Conservation (phyloP, 73 alveolate genomes). For the Paramecium tetraurelia region DNA sequence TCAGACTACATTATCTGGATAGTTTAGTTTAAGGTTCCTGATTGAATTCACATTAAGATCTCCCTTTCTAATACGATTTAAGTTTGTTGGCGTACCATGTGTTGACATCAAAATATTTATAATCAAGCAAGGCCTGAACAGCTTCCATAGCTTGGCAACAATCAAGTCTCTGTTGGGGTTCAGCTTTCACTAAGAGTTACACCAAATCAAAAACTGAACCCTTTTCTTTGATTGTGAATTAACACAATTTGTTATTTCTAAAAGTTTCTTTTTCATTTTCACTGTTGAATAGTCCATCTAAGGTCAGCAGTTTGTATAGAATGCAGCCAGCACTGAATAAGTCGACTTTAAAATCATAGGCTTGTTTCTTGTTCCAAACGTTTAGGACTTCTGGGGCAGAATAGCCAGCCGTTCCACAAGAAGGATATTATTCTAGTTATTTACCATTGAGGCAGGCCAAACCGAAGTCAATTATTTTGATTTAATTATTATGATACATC, state of each 20-base stretch:
- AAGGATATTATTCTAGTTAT: constrained; percentile 5
- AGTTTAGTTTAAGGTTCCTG: neutral
- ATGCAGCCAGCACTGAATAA: constrained; percentile 17
- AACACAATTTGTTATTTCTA: neutral
- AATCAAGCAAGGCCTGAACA: neutral
- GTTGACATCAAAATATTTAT: constrained; percentile 14
- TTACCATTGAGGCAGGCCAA: constrained; percentile 53
- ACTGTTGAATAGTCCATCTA: neutral
- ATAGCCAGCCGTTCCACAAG: constrained; percentile 41
- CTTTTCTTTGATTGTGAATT: neutral
- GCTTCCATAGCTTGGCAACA: neutral
- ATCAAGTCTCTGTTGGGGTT: neutral
- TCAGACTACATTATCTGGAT: neutral
- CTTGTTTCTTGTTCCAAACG: neutral
- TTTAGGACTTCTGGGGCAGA: constrained; percentile 39
- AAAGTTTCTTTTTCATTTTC: neutral
- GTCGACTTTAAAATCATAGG: constrained; percentile 1
- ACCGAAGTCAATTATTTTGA: constrained; percentile 80
- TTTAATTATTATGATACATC: constrained; percentile 72
- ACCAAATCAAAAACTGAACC: constrained; percentile 6
- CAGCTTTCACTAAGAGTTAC: neutral
- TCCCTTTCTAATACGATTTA: neutral
- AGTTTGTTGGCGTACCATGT: neutral
- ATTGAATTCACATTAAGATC: neutral
- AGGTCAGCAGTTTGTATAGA: neutral